Percentiles rank a stretch among this genome's conserved stretches.
Conservation (phyloP, 345 rosid species). For the Adansonia digitata region DNA sequence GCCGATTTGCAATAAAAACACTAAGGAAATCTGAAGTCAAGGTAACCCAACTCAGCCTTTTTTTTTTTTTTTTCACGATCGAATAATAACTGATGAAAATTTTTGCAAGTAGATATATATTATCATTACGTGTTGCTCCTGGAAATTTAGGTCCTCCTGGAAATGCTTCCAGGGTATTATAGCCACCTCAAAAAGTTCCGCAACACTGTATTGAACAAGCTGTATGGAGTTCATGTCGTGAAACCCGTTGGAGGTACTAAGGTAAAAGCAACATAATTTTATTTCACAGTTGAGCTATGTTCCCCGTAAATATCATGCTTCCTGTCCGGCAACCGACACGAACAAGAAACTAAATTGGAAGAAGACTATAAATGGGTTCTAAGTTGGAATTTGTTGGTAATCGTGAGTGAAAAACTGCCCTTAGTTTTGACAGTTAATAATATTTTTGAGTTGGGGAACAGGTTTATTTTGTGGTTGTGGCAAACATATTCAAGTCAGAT, state of each 20-base stretch:
- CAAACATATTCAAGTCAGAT: slow-evolving; percentile 33
- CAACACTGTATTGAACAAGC: slow-evolving; percentile 30
- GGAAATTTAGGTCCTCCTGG: slow-evolving; percentile 41
- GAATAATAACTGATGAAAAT: background rate
- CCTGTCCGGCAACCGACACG: background rate
- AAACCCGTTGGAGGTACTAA: slow-evolving; percentile 46
- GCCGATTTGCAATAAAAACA: slow-evolving; percentile 36
- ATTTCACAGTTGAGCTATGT: background rate
- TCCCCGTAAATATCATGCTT: background rate
- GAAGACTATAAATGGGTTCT: too few species aligned
- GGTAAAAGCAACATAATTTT: slow-evolving; percentile 24
- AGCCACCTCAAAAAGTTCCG: slow-evolving; percentile 32
- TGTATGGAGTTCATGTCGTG: slow-evolving; percentile 50
- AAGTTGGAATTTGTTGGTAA: background rate
- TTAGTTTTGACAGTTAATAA: background rate
- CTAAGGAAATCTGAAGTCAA: slow-evolving; percentile 49
- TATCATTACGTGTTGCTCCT: too few species aligned
- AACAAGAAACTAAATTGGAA: background rate
- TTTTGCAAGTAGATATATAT: too few species aligned
- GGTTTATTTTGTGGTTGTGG: slow-evolving; percentile 55
- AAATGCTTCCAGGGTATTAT: slow-evolving; percentile 44
- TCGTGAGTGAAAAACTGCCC: background rate
- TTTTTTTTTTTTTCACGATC: too few species aligned
- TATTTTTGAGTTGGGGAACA: slow-evolving; percentile 17
- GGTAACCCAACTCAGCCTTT: slow-evolving; percentile 24